Evolutionary conservation across 805 yeast species (phyloP).

Genomic region (Cyberlindnera lachancei): DNA sequence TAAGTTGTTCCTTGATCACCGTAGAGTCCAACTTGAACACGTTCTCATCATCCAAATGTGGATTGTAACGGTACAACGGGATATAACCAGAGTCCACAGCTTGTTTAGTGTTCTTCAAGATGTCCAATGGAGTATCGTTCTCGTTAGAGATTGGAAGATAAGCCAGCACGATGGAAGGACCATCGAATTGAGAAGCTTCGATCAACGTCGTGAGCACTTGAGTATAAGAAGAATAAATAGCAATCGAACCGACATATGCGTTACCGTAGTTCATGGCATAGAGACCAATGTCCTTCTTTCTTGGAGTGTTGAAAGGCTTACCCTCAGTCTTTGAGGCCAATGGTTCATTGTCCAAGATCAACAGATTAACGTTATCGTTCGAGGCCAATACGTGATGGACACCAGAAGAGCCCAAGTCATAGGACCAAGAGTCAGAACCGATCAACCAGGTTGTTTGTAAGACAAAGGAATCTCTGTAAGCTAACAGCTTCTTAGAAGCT

Average conservation of each 20-base stretch:
- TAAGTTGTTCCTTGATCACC: conserved; percentile 65
- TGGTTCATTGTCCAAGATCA: conserved; percentile 84
- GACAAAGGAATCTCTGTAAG: conserved; percentile 37
- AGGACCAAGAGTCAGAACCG: conserved; percentile 95
- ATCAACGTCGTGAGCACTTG: conserved; percentile 82
- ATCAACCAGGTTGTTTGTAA: conserved; percentile 67
- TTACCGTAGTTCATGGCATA: conserved; percentile 92
- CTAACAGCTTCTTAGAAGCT: conserved; percentile 38
- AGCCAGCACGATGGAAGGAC: conserved; percentile 89
- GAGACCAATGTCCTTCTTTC: conserved; percentile 88
- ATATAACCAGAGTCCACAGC: conserved; percentile 95
- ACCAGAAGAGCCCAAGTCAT: conserved; percentile 87
- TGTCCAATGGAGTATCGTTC: conserved; percentile 58
- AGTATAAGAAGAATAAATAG: conserved; percentile 88
- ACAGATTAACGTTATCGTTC: conserved; percentile 71
- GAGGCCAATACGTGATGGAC: conserved; percentile 77
- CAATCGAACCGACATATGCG: conserved; percentile 89
- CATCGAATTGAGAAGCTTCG: conserved; percentile 84
- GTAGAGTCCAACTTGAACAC: conserved; percentile 79
- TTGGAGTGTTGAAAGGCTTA: conserved; percentile 31
- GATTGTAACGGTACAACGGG: conserved; percentile 89
- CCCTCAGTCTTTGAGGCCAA: conserved; percentile 29
- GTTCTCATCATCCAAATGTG: conserved; percentile 37
- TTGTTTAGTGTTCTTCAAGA: conserved; percentile 77
- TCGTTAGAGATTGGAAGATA: conserved; percentile 73